phyloP scores from a whole-genome alignment of 2,329 filamentous ascomycete species.

The Lachnellula suecica region DNA sequence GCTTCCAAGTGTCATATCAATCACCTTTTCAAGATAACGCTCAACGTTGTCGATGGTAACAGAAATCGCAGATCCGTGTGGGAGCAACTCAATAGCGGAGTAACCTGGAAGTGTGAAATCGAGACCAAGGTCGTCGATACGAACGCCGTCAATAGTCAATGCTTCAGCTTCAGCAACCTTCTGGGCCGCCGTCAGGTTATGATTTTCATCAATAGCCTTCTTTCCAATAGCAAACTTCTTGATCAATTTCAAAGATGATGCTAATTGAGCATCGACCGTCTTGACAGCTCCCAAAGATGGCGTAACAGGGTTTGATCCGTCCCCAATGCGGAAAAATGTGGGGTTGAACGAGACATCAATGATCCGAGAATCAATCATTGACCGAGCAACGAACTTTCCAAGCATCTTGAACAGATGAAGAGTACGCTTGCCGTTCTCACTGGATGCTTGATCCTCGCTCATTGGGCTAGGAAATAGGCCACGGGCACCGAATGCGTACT shows the following conservation, averaged over 20 bases:
- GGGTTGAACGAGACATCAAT: slow-evolving; percentile 98
- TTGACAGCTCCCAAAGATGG: slow-evolving; percentile 89
- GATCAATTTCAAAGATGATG: slow-evolving; percentile 80
- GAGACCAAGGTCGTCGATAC: slow-evolving; percentile 82
- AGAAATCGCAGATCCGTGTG: slow-evolving; percentile 69
- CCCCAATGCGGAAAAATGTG: slow-evolving; percentile 93
- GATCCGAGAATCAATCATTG: slow-evolving; percentile 97
- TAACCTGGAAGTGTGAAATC: slow-evolving; percentile 96
- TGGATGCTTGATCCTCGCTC: slow-evolving; percentile 70
- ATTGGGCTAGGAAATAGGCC: slow-evolving; percentile 92
- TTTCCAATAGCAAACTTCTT: slow-evolving; percentile 85
- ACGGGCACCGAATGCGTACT: slow-evolving; percentile 80
- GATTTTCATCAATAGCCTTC: slow-evolving; percentile 76
- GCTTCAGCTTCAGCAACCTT: slow-evolving; percentile 69
- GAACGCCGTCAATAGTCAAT: slow-evolving; percentile 73
- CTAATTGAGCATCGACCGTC: slow-evolving; percentile 82
- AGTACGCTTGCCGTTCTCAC: slow-evolving; percentile 82
- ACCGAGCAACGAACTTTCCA: slow-evolving; percentile 94
- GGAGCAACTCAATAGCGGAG: slow-evolving; percentile 77
- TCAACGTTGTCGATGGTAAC: slow-evolving; percentile 94
- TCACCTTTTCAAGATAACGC: slow-evolving; percentile 80
- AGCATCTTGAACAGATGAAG: slow-evolving; percentile 88
- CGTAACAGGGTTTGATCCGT: slow-evolving; percentile 61
- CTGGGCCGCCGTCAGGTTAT: slow-evolving; percentile 61
- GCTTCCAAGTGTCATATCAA: slow-evolving; percentile 86